Evolutionary conservation across 345 rosid species (phyloP).

Genomic region (Acer saccharum): DNA sequence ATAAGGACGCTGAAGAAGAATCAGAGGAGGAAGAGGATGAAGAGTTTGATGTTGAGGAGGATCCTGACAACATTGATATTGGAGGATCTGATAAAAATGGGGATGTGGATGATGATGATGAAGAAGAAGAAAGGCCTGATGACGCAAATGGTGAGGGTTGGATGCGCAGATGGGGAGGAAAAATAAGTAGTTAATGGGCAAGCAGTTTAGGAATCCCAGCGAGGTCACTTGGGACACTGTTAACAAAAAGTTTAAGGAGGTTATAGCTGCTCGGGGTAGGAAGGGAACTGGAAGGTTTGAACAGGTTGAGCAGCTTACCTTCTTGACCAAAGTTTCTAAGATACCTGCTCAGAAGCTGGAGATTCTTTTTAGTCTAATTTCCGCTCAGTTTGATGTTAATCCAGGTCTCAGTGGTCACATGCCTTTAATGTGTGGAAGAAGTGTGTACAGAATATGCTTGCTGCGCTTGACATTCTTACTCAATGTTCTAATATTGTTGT

Average conservation of each 20-base stretch:
- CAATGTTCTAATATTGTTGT: conserved; percentile 72
- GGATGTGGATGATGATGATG: conserved; percentile 34
- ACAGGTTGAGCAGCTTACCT: conserved; percentile 93
- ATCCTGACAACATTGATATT: conserved; percentile 36
- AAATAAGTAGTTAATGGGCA: conserved; percentile 67
- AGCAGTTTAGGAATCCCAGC: conserved; percentile 76
- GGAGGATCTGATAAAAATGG: conserved; percentile 45
- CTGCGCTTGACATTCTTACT: conserved; percentile 77
- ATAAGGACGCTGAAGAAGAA: conserved; percentile 50
- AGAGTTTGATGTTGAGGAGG: conserved; percentile 45
- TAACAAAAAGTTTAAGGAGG: conserved; percentile 87
- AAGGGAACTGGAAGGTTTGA: conserved; percentile 96
- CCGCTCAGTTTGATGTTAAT: conserved; percentile 96
- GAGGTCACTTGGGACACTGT: conserved; percentile 93
- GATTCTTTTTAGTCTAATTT: conserved; percentile 27
- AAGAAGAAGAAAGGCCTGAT: conserved; percentile 19
- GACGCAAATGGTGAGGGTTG: conserved; percentile 39
- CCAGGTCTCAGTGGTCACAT: conserved; percentile 97
- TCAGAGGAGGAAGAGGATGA: conserved; percentile 45
- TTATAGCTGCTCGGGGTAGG: conserved; percentile 94
- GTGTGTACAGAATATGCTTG: conserved; percentile 78
- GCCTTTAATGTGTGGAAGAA: conserved; percentile 97
- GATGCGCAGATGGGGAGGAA: conserved; percentile 80
- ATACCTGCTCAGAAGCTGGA: conserved; percentile 98
- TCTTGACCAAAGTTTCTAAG: conserved; percentile 89